Percentiles rank a stretch among this genome's conserved stretches.
Conservation (phyloP, 768 basidiomycete genomes). For the Hygrophorus pudorinus region DNA sequence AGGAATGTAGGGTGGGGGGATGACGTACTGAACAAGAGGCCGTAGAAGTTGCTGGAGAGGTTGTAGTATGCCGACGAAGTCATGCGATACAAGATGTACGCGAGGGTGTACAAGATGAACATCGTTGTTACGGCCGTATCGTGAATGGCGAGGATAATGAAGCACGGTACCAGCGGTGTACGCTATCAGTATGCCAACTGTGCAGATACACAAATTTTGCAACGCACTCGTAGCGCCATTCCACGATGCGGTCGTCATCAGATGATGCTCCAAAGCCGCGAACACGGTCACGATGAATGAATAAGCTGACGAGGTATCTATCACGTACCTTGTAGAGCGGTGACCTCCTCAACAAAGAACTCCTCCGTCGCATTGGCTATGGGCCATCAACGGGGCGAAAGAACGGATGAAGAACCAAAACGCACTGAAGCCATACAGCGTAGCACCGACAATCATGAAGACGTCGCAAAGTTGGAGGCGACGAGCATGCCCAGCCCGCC, state of each 20-base stretch:
- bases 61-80: conserved; percentile 84
- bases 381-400: background rate
- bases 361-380: conserved; percentile 84
- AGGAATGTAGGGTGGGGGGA: background rate
- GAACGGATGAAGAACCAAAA: conserved; percentile 10
- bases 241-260: conserved; percentile 62
- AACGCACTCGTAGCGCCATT: conserved; percentile 57
- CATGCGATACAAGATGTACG: conserved; percentile 75
- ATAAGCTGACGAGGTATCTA: background rate
- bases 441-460: conserved; percentile 82
- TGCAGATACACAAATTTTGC: too few relatives aligned
- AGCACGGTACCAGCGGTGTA: conserved; percentile 23
- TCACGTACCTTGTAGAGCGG: conserved; percentile 82
- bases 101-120: conserved; percentile 78
- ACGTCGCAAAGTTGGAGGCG: conserved; percentile 68
- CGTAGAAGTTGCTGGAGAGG: conserved; percentile 81
- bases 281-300: background rate
- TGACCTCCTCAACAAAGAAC: conserved; percentile 66
- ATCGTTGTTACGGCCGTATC: conserved; percentile 44
- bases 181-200: conserved; percentile 36
- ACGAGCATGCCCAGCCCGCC: conserved; percentile 75
- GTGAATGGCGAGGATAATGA: background rate
- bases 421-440: conserved; percentile 79
- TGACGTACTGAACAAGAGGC: conserved; percentile 60
- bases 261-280: conserved; percentile 64